Evolutionary conservation across 176 grass and related monocot genomes (phyloP), one percentile per base, ranked within the genome.

Genomic region (Alopecurus myosuroides): DNA sequence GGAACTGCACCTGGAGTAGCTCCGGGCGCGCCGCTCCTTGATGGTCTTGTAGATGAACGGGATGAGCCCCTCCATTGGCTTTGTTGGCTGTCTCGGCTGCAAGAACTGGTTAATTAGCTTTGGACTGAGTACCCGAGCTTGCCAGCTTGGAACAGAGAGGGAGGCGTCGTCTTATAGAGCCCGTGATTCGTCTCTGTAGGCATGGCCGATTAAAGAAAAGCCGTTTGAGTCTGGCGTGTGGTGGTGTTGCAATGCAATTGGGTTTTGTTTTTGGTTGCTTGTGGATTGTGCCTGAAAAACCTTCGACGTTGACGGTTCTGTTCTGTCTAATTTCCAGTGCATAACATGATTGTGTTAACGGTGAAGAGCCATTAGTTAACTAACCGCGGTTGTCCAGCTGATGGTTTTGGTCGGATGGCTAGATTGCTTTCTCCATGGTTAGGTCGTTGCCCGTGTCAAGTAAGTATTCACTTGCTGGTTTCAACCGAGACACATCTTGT

Each of bases 21-120:
- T 85, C 85, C 92, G 65, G 31, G 11, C 76, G 65, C 83, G 83
- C 30, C 88, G 65, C 66, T 93, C 89, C 83, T 97, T 97, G 92
- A 97, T 87, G 12, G 88, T 77, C 77, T 35, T 97, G 82, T 77
- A 94, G 79, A 97, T 88, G 74, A 97, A 97, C 85, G 92, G 94
- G 55, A 97, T 97, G 48, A 97, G 68, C 23, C 94, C 92, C 86
- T 97, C 94, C 94, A 97, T 97, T 28, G 17, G 62, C 14, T 79
- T 77, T 6, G 37, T 19, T 67, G 9, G 53, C 56, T n/a, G n/a
- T n/a, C n/a, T 22, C 41, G 15, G 52, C 52, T 62, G 61, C 1
- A 33, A 25, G 55, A 4, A 52, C 23, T 40, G 31, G n/a, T n/a
- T n/a, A n/a, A 49, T 30, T 79, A 33, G 40, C 42, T 40, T 66